Percentiles rank a stretch among this genome's conserved stretches.
Conservation (phyloP, 2,329 filamentous ascomycete genomes). For the Colletotrichum cordylinicola region DNA sequence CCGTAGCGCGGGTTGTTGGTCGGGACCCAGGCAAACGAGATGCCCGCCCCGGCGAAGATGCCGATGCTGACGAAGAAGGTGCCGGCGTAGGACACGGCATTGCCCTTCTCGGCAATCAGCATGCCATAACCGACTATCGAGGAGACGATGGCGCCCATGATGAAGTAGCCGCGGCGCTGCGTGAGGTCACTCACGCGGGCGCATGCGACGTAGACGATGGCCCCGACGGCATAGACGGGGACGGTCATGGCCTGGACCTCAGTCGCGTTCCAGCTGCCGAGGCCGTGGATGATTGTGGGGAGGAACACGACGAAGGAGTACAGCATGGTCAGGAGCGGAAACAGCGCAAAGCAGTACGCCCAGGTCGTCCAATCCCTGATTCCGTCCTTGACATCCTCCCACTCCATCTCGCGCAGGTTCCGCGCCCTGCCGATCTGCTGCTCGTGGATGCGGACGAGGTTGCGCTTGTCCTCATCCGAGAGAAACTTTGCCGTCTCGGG, state of each 20-base stretch:
- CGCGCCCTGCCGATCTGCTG: slow-evolving; percentile 27
- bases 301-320: slow-evolving; percentile 38
- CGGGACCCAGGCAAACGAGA: slow-evolving; percentile 21
- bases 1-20: slow-evolving; percentile 20
- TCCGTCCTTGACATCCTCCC: slow-evolving; percentile 33
- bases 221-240: slow-evolving; percentile 70
- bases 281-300: slow-evolving; percentile 61
- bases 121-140: slow-evolving; percentile 10
- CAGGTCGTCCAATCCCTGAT: slow-evolving; percentile 35
- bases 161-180: slow-evolving; percentile 25
- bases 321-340: slow-evolving; percentile 36
- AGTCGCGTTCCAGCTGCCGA: slow-evolving; percentile 60
- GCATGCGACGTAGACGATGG: slow-evolving; percentile 62
- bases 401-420: slow-evolving; percentile 33
- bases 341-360: slow-evolving; percentile 32
- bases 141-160: not conserved
- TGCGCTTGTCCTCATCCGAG: slow-evolving; percentile 43
- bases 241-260: slow-evolving; percentile 72
- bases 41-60: not conserved
- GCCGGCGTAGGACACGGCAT: slow-evolving; percentile 33
- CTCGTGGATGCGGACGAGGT: slow-evolving; percentile 36
- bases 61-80: slow-evolving; percentile 58
- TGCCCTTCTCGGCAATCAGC: not conserved
- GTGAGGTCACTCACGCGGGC: slow-evolving; percentile 54
- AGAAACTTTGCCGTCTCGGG: slow-evolving; percentile 60